Percentiles rank a stretch among this genome's conserved stretches.
phyloP scores from a whole-genome alignment of 495 filamentous ascomycete species.

The Penicillium robsamsonii region DNA sequence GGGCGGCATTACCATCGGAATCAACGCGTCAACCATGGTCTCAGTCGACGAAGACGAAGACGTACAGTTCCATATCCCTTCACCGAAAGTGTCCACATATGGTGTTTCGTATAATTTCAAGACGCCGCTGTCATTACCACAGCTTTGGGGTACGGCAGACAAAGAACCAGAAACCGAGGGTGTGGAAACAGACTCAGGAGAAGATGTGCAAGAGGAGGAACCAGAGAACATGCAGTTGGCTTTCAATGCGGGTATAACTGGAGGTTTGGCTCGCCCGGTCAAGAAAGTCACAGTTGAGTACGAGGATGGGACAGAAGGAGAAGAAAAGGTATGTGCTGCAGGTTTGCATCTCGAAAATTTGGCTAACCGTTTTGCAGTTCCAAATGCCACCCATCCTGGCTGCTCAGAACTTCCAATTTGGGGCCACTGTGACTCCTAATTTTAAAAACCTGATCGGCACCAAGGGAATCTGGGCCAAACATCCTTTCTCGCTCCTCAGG shows the following conservation, averaged over 20 bases:
- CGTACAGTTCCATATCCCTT: conserved; percentile 32
- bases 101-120: conserved; percentile 38
- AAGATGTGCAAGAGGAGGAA: conserved; percentile 15
- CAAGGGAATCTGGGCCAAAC: conserved; percentile 31
- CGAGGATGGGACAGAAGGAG: conserved; percentile 30
- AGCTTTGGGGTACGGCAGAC: conserved; percentile 17
- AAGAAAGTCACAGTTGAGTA: conserved; percentile 23
- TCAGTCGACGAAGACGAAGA: conserved; percentile 32
- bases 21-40: conserved; percentile 44
- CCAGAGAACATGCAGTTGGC: conserved; percentile 26
- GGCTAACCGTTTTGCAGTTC: conserved; percentile 27
- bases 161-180: conserved; percentile 16
- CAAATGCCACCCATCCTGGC: conserved; percentile 29
- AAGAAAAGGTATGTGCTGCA: conserved; percentile 18
- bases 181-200: not conserved
- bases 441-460: conserved; percentile 27
- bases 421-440: conserved; percentile 31
- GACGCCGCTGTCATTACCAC: conserved; percentile 32
- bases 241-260: conserved; percentile 33
- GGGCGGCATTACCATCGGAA: conserved; percentile 37
- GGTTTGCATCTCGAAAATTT: not conserved
- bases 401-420: conserved; percentile 31
- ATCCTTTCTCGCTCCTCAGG: conserved; percentile 32
- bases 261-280: conserved; percentile 24
- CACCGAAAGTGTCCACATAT: conserved; percentile 23